Base-by-base conservation (phyloP, 2,329 filamentous ascomycete species). In the Tolypocladium amazonense region DNA sequence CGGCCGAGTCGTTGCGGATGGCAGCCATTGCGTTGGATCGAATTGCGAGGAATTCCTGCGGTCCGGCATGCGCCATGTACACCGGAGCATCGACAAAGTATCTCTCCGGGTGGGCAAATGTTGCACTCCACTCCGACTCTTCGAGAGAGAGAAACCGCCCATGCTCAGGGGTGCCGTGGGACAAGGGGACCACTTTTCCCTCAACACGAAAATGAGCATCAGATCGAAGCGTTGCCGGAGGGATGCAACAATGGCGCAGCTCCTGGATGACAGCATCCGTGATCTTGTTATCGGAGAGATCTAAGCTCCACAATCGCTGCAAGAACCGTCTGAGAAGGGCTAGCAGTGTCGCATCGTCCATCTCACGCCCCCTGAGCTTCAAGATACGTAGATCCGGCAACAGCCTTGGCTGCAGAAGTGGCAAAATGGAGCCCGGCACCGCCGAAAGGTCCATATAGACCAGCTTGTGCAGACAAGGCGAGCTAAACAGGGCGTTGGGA, bases 231-330 rank as follows among this genome's bases (percentile, higher is more conserved):
- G 69, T 66, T 9, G 65, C 62, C 15, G 60, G 56, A 3, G 69
- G 68, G 15, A 79, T 71, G 61, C 72, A 76, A 23, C 64, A 62
- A 7, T 67, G 52, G 7, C 68, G 61, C 4, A 74, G 50, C 3
- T 37, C 53, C 9, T 72, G 66, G 14, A 84, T 65, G 4, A 71
- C 64, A 2, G 43, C 64, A 64, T 86, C 82, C 0, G 76, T 79
- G 12, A 87, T 66, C 14, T 73, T 75, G 63, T 87, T 87, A 7
- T 75, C 58, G 43, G 75, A 73, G 0, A 86, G 56, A 62, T 87
- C 82, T 5, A 86, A 66, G 64, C 83, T 84, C 83, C 83, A 86
- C 14, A 86, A 68, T 35, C 73, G 77, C 14, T 6, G 67, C 62
- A 60, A 66, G 63, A 66, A 81, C 65, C 47, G 77, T 62, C 3